phyloP scores from a whole-genome alignment of 768 basidiomycete genomes.

The Krasilnikovozyma curviuscula region DNA sequence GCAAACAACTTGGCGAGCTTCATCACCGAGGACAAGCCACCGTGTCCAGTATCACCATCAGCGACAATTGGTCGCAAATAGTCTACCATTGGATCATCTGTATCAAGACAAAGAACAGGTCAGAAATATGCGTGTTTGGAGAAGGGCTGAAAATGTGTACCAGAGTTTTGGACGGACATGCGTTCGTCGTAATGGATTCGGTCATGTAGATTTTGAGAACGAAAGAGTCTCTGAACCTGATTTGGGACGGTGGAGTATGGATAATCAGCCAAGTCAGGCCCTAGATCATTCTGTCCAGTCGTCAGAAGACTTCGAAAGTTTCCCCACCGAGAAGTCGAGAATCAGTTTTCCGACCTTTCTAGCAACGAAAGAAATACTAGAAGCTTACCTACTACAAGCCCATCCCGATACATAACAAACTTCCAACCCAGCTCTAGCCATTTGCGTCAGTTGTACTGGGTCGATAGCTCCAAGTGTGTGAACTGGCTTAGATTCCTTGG shows the following conservation, averaged over 20 bases:
- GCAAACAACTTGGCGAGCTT: slow-evolving; percentile 85
- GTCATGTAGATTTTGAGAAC: slow-evolving; percentile 81
- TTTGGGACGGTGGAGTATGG: slow-evolving; percentile 93
- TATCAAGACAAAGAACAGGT: background rate
- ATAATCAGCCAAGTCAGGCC: slow-evolving; percentile 89
- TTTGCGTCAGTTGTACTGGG: slow-evolving; percentile 72
- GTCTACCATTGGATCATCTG: slow-evolving; percentile 28
- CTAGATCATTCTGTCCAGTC: slow-evolving; percentile 77
- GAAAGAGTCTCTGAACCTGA: slow-evolving; percentile 77
- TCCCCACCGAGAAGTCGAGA: slow-evolving; percentile 10
- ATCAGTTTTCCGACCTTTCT: background rate
- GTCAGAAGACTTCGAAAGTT: slow-evolving; percentile 42
- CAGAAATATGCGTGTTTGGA: background rate
- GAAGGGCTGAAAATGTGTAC: slow-evolving; percentile 31
- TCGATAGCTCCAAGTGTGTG: slow-evolving; percentile 89
- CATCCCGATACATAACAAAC: slow-evolving; percentile 84
- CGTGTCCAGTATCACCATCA: slow-evolving; percentile 87
- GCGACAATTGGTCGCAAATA: slow-evolving; percentile 85
- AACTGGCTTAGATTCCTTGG: slow-evolving; percentile 46
- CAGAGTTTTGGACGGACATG: slow-evolving; percentile 27
- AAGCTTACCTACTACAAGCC: no score
- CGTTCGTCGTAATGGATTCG: slow-evolving; percentile 82
- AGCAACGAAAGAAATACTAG: no score
- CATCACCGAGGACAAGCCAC: slow-evolving; percentile 82
- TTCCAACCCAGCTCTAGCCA: slow-evolving; percentile 59